Conservation (phyloP, 495 filamentous ascomycete species). For the Daldinia loculata region DNA sequence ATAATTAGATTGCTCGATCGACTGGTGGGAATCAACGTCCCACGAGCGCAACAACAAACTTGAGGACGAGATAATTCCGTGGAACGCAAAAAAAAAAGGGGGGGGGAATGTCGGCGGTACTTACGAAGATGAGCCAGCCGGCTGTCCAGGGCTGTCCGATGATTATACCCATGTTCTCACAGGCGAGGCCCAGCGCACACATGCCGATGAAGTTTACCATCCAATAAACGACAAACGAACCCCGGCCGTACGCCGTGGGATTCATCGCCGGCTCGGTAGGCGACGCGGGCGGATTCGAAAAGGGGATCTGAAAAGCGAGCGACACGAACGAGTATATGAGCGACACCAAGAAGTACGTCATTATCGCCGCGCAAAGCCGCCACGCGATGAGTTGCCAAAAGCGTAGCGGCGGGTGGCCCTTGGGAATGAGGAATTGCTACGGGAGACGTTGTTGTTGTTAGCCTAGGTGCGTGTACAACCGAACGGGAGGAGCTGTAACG, state of each 20-base stretch:
- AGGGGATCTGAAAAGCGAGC: slow-evolving; percentile 72
- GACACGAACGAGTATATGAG: slow-evolving; percentile 72
- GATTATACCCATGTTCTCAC: slow-evolving; percentile 77
- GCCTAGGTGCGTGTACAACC: not conserved
- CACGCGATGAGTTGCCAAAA: slow-evolving; percentile 68
- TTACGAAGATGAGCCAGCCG: slow-evolving; percentile 72
- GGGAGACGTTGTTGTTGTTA: not conserved
- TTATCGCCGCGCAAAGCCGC: slow-evolving; percentile 67
- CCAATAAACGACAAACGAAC: slow-evolving; percentile 75
- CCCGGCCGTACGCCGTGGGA: slow-evolving; percentile 67
- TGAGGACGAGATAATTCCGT: not conserved
- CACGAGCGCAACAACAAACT: not conserved
- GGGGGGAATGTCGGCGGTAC: not conserved
- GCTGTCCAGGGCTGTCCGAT: slow-evolving; percentile 72
- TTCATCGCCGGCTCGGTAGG: slow-evolving; percentile 55
- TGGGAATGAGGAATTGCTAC: slow-evolving; percentile 41
- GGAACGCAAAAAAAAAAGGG: not conserved
- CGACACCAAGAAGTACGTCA: slow-evolving; percentile 72
- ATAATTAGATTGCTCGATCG: not conserved
- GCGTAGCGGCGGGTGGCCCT: slow-evolving; percentile 65
- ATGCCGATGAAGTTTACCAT: slow-evolving; percentile 79
- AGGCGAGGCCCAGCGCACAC: slow-evolving; percentile 71
- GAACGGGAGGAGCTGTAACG: slow-evolving; percentile 4
- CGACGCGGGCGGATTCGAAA: slow-evolving; percentile 57
- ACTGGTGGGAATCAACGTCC: not conserved